Evolutionary conservation across 176 grass and related monocot genomes (phyloP).

Genomic region (Olyra latifolia): DNA sequence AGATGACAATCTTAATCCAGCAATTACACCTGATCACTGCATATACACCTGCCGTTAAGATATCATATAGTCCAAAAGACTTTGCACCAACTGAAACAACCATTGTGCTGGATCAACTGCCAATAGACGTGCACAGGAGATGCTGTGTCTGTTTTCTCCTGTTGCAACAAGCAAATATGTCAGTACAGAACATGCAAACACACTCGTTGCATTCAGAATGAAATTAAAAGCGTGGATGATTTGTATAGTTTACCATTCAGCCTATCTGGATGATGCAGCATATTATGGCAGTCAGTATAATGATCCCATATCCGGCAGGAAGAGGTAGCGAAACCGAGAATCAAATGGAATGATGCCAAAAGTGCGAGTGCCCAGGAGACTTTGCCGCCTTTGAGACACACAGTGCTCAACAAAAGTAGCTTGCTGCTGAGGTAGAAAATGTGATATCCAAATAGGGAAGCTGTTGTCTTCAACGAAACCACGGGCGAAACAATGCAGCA

Average conservation of each 20-base stretch:
- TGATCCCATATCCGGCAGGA: constrained; percentile 61
- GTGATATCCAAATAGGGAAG: constrained; percentile 74
- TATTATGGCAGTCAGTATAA: constrained; percentile 15
- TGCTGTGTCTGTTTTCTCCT: background rate
- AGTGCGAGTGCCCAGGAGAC: constrained; percentile 65
- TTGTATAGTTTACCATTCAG: constrained; percentile 13
- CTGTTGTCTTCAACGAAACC: constrained; percentile 80
- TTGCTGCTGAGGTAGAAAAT: constrained; percentile 84
- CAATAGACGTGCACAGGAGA: background rate
- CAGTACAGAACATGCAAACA: background rate
- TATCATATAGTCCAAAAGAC: background rate
- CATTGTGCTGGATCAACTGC: background rate
- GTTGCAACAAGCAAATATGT: background rate
- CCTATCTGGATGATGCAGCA: background rate
- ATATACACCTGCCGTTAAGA: background rate
- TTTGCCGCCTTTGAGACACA: constrained; percentile 73
- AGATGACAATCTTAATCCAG: background rate
- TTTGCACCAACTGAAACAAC: background rate
- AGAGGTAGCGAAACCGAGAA: constrained; percentile 86
- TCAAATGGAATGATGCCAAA: constrained; percentile 86
- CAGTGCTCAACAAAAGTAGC: constrained; percentile 82
- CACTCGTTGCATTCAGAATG: background rate
- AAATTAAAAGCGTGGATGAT: background rate
- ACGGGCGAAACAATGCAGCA: constrained; percentile 82
- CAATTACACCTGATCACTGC: background rate